These are phyloP conservation scores for Huiozyma sinensis DNA, from an alignment of 805 yeast genomes.

Conservation along the genomic window DNA sequence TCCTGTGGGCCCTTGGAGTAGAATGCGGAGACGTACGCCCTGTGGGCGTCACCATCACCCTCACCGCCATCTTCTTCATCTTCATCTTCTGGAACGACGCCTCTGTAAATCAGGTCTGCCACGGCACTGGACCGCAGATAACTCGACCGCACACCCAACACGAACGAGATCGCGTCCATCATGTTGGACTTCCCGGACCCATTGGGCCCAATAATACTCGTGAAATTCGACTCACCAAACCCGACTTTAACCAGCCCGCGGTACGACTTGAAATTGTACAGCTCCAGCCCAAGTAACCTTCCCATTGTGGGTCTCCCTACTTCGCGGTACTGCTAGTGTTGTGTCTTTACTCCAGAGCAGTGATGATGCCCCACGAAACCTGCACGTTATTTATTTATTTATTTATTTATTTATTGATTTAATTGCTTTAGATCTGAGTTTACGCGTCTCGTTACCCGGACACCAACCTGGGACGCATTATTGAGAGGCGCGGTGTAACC, in stretches of 20 bases:
- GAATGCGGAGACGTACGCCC: conserved; percentile 68
- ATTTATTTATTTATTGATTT: neutral
- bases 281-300: conserved; percentile 63
- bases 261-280: conserved; percentile 86
- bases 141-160: conserved; percentile 67
- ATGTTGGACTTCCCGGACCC: conserved; percentile 96
- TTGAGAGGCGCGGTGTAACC: too few species aligned
- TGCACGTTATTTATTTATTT: neutral
- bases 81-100: conserved; percentile 28
- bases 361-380: neutral
- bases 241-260: conserved; percentile 66
- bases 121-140: conserved; percentile 67
- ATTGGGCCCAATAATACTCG: conserved; percentile 95
- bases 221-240: conserved; percentile 73
- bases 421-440: neutral
- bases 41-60: conserved; percentile 11
- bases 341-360: neutral
- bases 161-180: conserved; percentile 96
- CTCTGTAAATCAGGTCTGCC: conserved; percentile 74
- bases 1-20: conserved; percentile 46
- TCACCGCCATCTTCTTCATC: conserved; percentile 12
- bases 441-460: too few species aligned
- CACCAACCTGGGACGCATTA: too few species aligned
- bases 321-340: too few species aligned
- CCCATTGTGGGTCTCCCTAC: conserved; percentile 47